These are phyloP conservation scores for Solanum pinnatisectum DNA, from an alignment of 257 asterid genomes.

Conservation along the genomic window DNA sequence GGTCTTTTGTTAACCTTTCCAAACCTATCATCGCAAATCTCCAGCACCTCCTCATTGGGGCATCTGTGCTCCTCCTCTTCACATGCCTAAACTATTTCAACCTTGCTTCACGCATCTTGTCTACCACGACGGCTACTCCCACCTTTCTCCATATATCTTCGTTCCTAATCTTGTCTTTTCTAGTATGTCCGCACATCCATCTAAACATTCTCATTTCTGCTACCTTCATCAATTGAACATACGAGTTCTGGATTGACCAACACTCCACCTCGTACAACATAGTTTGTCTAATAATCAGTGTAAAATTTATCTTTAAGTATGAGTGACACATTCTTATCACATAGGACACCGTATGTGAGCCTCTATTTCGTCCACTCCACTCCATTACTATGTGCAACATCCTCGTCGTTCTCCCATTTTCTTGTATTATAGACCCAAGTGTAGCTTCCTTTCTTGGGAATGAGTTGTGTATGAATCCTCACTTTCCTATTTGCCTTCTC, in stretches of 20 bases:
- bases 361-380: not conserved
- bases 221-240: not conserved
- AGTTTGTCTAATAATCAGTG: not conserved
- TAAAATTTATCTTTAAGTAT: not conserved
- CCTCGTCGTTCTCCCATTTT: not conserved
- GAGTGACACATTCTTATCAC: not conserved
- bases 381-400: not conserved
- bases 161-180: not conserved
- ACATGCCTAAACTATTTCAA: not conserved
- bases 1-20: not conserved
- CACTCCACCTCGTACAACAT: not conserved
- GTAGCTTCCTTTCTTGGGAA: not conserved
- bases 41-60: not conserved
- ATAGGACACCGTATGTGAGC: not conserved
- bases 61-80: not conserved
- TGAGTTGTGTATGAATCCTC: not conserved
- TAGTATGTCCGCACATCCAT: not conserved
- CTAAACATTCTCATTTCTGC: not conserved
- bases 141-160: not conserved
- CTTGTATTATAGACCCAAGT: not conserved
- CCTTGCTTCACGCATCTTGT: not conserved
- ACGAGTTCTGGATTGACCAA: not conserved
- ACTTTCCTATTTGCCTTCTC: not conserved
- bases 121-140: not conserved
- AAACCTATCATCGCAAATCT: not conserved